phyloP scores from a whole-genome alignment of 2,329 filamentous ascomycete genomes.

The Cordyceps cateniannulata region DNA sequence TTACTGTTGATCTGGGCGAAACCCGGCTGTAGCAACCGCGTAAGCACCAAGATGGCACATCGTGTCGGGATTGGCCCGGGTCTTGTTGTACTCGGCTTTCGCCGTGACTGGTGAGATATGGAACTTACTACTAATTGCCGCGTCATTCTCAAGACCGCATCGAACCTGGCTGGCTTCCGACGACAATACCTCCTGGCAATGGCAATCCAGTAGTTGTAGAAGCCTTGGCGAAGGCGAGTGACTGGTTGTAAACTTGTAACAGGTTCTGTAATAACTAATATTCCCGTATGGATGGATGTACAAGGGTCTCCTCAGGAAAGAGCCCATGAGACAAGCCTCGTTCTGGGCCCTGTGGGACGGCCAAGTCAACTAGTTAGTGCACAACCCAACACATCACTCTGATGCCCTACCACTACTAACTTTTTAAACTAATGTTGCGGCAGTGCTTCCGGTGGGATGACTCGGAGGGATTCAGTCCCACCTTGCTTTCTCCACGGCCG shows the following conservation, averaged over 20 bases:
- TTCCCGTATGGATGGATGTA: no score
- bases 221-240: no score
- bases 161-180: no score
- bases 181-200: no score
- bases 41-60: neutral
- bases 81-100: neutral
- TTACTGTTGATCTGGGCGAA: neutral
- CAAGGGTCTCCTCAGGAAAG: no score
- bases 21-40: neutral
- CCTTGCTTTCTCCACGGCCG: no score
- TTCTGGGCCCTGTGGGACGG: slow-evolving; percentile 1
- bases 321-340: neutral
- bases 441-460: neutral
- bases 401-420: no score
- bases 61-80: neutral
- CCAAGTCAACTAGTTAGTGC: neutral
- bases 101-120: neutral
- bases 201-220: no score
- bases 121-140: no score
- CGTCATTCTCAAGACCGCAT: no score
- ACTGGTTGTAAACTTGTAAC: neutral
- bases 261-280: neutral
- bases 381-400: neutral
- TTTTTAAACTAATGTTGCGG: no score
- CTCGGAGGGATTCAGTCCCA: neutral